Base-by-base conservation (phyloP, 352 stramenopile species). In the Phytophthora citricola region DNA sequence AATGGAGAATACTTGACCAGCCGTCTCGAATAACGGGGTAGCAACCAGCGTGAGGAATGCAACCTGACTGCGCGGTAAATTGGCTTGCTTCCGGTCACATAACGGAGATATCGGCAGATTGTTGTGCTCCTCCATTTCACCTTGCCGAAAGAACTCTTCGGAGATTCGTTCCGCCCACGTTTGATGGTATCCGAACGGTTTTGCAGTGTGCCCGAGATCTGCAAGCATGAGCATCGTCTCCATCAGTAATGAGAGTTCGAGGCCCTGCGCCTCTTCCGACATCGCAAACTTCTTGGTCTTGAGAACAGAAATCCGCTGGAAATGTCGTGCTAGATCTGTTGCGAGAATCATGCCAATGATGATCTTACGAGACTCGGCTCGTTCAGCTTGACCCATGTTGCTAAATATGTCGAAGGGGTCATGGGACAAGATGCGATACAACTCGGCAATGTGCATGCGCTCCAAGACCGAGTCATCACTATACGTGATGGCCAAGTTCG, bases 401-500 rank as follows among this genome's bases (percentile, higher is more conserved):
- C 58, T 60, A 32, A 94, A 88, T 10, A 92, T 72, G 57, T 94
- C 86, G 49, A 78, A 85, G 7, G 77, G 83, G 20, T 86, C 77
- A 43, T 89, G 76, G 20, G 77, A 85, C 14, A 90, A 36, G 47
- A 90, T 85, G 17, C 76, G 81, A 31, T 87, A 92, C 44, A 89
- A 59, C 56, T 89, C 80, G 1, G 83, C 80, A 40, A 91, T 71
- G 36, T 91, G 83, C 83, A 91, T 91, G 45, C 83, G 83, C 46
- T 91, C 83, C 11, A 98, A 73, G 9, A 97, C 85, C 41, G 85
- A 96, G 41, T 93, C 81, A 60, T 97, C 94, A 55, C 96, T 98
- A 76, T 98, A 98, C 0, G 79, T 89, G 65, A 98, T 83, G 39
- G 93, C 93, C n/a, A 97, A 71, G 27, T 94, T 90, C 39, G 86